Base-by-base conservation (phyloP, 805 yeast genomes). In the Kodamaea hsintzibuensis region DNA sequence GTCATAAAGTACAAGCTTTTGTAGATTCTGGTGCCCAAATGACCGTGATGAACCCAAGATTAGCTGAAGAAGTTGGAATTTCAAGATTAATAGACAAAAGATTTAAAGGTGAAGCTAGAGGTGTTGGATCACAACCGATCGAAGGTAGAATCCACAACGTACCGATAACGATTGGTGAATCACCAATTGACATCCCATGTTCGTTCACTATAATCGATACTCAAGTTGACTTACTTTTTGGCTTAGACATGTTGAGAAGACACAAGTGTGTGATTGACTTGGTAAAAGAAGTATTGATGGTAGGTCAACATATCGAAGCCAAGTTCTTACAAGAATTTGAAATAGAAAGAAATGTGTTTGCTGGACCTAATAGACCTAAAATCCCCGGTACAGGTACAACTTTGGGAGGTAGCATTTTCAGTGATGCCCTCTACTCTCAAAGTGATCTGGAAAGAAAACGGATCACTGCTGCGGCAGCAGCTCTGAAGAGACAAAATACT, bases 11-110 rank as follows among this genome's bases (percentile, higher is more conserved):
- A 2, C 89, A 89, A 66, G 98, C 98, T 0, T 91, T 95, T 74
- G 96, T 95, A 4, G 99, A 95, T 67, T 84, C 98, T 0, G 99
- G 99, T 1, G 98, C 99, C 0, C 97, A 91, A 68, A 76, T 83
- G 27, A 91, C 99, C 0, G 86, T 95, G 42, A 83, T 95, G 64
- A 84, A 91, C 33, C 88, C 96, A 1, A 73, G 76, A 42, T 76
- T 92, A 58, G 97, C 96, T 0, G 88, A 87, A 57, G 73, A 76
- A 47, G 82, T 92, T 55, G 88, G 88, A 1, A 72, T 95, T 22
- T 71, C 83, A 22, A 83, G 87, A 59, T 72, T 91, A 53, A 83
- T 95, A 5, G 99, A 95, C 67, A 83, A 73, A 56, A 77, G 97
- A 56, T 91, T 85, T 66, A 76, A 76, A 44, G 97, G 97, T 18